A percentile compares a stretch with the other conserved stretches of the same genome.
Conservation (phyloP, 805 yeast species). For the Wickerhamomyces silvicola region DNA sequence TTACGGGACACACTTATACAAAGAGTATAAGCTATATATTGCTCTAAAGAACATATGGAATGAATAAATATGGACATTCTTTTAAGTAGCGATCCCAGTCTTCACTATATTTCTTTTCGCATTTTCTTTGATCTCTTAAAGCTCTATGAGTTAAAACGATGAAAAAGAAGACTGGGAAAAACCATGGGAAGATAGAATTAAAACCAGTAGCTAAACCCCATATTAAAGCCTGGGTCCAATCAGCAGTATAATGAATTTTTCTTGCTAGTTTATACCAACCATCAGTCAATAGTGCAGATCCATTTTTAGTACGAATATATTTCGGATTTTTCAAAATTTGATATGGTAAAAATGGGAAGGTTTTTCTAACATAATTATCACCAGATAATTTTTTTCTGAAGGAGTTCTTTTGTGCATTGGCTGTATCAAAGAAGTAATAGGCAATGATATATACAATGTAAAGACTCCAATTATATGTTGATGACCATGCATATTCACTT, state of each 20-base stretch:
- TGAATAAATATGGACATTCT: conserved; percentile 86
- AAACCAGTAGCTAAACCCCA: conserved; percentile 94
- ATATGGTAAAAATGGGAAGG: conserved; percentile 91
- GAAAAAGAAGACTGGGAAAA: conserved; percentile 88
- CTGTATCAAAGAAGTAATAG: conserved; percentile 90
- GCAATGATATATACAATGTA: conserved; percentile 55
- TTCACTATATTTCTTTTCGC: conserved; percentile 81
- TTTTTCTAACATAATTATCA: conserved; percentile 65
- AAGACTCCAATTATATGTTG: conserved; percentile 49
- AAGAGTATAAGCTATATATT: too few species aligned
- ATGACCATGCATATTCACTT: conserved; percentile 69
- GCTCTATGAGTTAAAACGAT: conserved; percentile 86
- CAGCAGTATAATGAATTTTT: conserved; percentile 93
- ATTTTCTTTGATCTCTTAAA: conserved; percentile 77
- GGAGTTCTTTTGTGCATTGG: conserved; percentile 90
- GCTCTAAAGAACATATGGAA: conserved; percentile 82
- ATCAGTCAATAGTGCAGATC: conserved; percentile 78
- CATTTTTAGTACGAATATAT: conserved; percentile 78
- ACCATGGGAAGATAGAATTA: conserved; percentile 88
- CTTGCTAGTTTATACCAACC: conserved; percentile 96
- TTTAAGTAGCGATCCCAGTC: conserved; percentile 88
- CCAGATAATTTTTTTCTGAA: conserved; percentile 85
- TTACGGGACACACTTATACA: too few species aligned
- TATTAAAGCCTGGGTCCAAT: conserved; percentile 75
- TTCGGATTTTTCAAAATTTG: conserved; percentile 78